These are phyloP conservation scores for Talaromyces sp. DNA, from an alignment of 2,329 filamentous ascomycete genomes.

Conservation along the genomic window DNA sequence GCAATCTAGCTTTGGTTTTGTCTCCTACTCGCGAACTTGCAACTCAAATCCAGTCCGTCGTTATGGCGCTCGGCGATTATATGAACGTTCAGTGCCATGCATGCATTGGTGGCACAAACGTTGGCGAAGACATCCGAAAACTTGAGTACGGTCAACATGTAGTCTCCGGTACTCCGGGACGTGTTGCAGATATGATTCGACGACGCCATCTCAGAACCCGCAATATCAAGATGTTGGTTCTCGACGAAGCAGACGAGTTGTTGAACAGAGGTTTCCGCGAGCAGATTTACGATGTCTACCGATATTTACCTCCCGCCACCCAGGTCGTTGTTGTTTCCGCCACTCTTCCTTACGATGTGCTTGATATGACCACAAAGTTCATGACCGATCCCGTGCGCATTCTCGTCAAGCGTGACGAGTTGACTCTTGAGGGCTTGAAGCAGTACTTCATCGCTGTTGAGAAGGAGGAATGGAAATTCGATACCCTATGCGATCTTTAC, in stretches of 20 bases:
- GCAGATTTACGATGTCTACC: slow-evolving; percentile 99
- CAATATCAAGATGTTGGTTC: slow-evolving; percentile 75
- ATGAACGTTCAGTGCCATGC: slow-evolving; percentile 99
- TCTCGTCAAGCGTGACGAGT: slow-evolving; percentile 95
- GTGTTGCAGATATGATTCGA: slow-evolving; percentile 83
- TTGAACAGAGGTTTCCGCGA: slow-evolving; percentile 95
- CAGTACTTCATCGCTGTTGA: slow-evolving; percentile 99
- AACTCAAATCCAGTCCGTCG: slow-evolving; percentile 96
- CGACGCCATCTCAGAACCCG: slow-evolving; percentile 70
- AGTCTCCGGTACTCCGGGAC: slow-evolving; percentile 94
- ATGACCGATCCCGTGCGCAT: slow-evolving; percentile 98
- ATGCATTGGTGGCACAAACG: slow-evolving; percentile 96
- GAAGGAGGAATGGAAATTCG: slow-evolving; percentile 99
- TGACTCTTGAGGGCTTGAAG: slow-evolving; percentile 95
- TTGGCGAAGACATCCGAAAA: slow-evolving; percentile 95
- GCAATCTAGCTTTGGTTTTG: slow-evolving; percentile 70
- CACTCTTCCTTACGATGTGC: slow-evolving; percentile 93
- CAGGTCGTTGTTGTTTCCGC: slow-evolving; percentile 98
- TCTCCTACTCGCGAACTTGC: slow-evolving; percentile 95
- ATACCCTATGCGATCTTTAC: slow-evolving; percentile 97
- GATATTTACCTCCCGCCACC: slow-evolving; percentile 91
- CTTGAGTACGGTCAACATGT: slow-evolving; percentile 98
- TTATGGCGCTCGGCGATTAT: slow-evolving; percentile 99
- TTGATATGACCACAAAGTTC: slow-evolving; percentile 99
- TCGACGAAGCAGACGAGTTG: slow-evolving; percentile 74